These are phyloP conservation scores for Nephelium lappaceum DNA, from an alignment of 345 rosid species.

Conservation along the genomic window DNA sequence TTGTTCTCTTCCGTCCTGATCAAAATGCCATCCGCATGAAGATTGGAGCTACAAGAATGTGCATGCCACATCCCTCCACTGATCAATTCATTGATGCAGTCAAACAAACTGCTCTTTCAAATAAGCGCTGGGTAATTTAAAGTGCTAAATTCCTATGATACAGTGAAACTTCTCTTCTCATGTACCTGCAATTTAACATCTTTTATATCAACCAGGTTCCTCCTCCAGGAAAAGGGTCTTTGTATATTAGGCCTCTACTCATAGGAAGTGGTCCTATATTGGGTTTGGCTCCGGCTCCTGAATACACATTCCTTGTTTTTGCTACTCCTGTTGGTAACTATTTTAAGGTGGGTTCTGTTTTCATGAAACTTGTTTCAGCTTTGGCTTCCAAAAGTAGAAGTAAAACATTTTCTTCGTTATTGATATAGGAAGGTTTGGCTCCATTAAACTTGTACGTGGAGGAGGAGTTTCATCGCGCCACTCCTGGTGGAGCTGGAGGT, in stretches of 20 bases:
- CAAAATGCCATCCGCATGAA: slow-evolving; percentile 72
- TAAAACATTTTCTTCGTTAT: slow-evolving; percentile 11
- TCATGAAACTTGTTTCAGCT: not conserved
- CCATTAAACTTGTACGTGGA: slow-evolving; percentile 64
- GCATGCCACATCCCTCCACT: slow-evolving; percentile 78
- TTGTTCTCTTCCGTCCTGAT: slow-evolving; percentile 70
- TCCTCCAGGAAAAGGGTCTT: slow-evolving; percentile 75
- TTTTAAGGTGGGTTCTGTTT: slow-evolving; percentile 54
- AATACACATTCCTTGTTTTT: slow-evolving; percentile 64
- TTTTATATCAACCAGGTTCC: slow-evolving; percentile 53
- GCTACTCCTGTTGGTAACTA: slow-evolving; percentile 79
- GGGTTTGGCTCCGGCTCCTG: slow-evolving; percentile 74
- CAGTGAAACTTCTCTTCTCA: not conserved
- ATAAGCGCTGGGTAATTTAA: slow-evolving; percentile 70
- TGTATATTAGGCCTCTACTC: slow-evolving; percentile 82
- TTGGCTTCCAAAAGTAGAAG: not conserved
- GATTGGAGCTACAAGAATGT: slow-evolving; percentile 77
- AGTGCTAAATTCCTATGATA: not conserved
- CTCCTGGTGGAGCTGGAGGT: slow-evolving; percentile 67
- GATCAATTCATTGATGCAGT: slow-evolving; percentile 74
- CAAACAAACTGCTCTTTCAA: slow-evolving; percentile 66
- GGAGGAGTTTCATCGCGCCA: slow-evolving; percentile 58
- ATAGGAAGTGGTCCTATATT: slow-evolving; percentile 70
- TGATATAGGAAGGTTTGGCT: slow-evolving; percentile 49
- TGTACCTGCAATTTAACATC: not conserved